Conservation (phyloP, 2,329 filamentous ascomycete species). For the Iodosphaeria phyllophila region DNA sequence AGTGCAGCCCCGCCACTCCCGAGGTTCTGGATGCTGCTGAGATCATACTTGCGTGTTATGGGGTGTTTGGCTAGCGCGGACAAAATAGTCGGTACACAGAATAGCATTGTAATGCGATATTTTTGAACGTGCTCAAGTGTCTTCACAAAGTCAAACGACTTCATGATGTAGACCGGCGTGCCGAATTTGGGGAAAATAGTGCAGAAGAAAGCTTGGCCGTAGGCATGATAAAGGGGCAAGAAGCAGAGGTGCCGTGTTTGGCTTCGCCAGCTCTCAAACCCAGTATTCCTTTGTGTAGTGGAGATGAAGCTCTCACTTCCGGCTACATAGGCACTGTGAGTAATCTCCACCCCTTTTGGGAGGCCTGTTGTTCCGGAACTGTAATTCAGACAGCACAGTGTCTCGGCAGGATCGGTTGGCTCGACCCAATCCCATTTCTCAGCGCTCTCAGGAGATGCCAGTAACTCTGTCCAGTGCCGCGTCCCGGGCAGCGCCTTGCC, state of each 20-base stretch:
- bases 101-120: conserved; percentile 48
- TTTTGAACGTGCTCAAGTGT: conserved; percentile 50
- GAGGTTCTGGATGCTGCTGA: conserved; percentile 42
- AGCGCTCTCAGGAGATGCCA: conserved; percentile 20
- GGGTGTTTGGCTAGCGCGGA: conserved; percentile 57
- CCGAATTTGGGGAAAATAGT: conserved; percentile 34
- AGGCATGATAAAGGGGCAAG: conserved; percentile 61
- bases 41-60: conserved; percentile 42
- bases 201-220: conserved; percentile 53
- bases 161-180: conserved; percentile 63
- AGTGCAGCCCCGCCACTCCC: conserved; percentile 54
- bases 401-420: conserved; percentile 26
- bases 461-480: conserved; percentile 11
- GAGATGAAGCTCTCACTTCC: conserved; percentile 45
- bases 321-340: conserved; percentile 58
- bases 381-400: conserved; percentile 58
- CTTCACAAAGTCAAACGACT: conserved; percentile 54
- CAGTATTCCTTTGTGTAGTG: conserved; percentile 23
- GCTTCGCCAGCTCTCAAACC: conserved; percentile 23
- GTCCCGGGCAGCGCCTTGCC: conserved; percentile 9
- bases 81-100: conserved; percentile 57
- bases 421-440: conserved; percentile 44
- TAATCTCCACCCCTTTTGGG: conserved; percentile 69
- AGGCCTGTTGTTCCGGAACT: conserved; percentile 63
- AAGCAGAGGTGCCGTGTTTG: conserved; percentile 38